phyloP scores from a whole-genome alignment of 2,329 filamentous ascomycete genomes.

The Thelonectria discophora region DNA sequence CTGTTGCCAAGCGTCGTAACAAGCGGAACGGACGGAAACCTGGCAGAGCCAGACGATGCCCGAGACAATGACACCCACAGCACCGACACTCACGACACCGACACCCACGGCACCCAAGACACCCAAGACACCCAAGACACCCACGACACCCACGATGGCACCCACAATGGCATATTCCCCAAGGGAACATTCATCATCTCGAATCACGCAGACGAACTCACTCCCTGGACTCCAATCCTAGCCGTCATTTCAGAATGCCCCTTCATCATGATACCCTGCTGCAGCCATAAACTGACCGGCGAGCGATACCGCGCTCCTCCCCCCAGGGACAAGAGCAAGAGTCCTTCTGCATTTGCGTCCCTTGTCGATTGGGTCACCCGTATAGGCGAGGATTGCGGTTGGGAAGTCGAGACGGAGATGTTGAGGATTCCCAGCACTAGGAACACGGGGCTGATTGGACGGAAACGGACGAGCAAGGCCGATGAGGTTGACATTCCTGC shows the following conservation, averaged over 20 bases:
- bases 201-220: conserved; percentile 96
- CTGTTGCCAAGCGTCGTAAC: conserved; percentile 58
- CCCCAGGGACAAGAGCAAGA: conserved; percentile 59
- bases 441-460: conserved; percentile 83
- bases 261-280: conserved; percentile 95
- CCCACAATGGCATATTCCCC: conserved; percentile 73
- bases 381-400: conserved; percentile 78
- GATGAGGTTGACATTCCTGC: conserved; percentile 52
- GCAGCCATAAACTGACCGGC: conserved; percentile 86
- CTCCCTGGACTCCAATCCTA: conserved; percentile 92
- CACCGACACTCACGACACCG: too few relatives aligned
- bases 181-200: conserved; percentile 89
- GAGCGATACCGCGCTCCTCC: conserved; percentile 73
- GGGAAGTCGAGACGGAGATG: conserved; percentile 81
- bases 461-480: conserved; percentile 49
- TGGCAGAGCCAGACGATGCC: conserved; percentile 21
- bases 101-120: too few relatives aligned
- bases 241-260: conserved; percentile 78
- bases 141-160: conserved; percentile 6
- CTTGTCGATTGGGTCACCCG: conserved; percentile 80
- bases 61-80: too few relatives aligned
- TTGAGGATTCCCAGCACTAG: conserved; percentile 91
- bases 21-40: conserved; percentile 23
- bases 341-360: conserved; percentile 79
- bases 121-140: too few relatives aligned